A percentile compares a stretch with the other conserved stretches of the same genome.
Evolutionary conservation across 306 rosid genomes (phyloP).

Genomic region (Acacia melanoxylon): DNA sequence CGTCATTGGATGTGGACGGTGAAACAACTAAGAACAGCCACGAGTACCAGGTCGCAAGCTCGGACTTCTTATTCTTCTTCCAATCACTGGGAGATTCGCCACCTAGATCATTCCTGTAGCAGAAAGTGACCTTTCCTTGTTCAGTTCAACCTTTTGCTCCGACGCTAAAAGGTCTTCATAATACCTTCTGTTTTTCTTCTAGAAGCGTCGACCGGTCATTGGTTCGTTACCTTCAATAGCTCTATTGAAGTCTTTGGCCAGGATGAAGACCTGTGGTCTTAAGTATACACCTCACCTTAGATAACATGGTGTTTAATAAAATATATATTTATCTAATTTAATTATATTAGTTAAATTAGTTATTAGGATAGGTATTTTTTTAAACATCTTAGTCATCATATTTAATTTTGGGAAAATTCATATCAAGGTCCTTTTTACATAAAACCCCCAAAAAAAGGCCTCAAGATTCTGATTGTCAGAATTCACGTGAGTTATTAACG

Average conservation of each 20-base stretch:
- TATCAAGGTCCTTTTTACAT: too few relatives aligned
- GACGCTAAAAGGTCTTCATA: neutral
- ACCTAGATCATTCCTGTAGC: neutral
- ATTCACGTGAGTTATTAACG: too few relatives aligned
- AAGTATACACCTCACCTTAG: too few relatives aligned
- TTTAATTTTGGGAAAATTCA: too few relatives aligned
- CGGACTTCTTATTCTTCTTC: neutral
- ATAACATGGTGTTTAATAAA: too few relatives aligned
- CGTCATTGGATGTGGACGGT: neutral
- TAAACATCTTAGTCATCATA: too few relatives aligned
- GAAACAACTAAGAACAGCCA: neutral
- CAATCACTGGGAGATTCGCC: neutral
- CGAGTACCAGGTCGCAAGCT: neutral
- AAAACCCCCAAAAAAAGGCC: too few relatives aligned
- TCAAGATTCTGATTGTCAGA: too few relatives aligned
- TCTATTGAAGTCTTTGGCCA: neutral
- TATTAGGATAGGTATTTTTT: too few relatives aligned
- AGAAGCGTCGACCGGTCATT: neutral
- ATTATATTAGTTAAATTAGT: too few relatives aligned
- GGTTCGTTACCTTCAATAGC: neutral
- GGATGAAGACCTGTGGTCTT: too few relatives aligned
- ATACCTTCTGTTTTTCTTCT: neutral
- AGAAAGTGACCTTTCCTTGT: constrained; percentile 7
- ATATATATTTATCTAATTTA: too few relatives aligned
- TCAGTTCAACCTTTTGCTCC: neutral